Conservation (phyloP, 495 filamentous ascomycete species). For the Parachaetomium inaequale region DNA sequence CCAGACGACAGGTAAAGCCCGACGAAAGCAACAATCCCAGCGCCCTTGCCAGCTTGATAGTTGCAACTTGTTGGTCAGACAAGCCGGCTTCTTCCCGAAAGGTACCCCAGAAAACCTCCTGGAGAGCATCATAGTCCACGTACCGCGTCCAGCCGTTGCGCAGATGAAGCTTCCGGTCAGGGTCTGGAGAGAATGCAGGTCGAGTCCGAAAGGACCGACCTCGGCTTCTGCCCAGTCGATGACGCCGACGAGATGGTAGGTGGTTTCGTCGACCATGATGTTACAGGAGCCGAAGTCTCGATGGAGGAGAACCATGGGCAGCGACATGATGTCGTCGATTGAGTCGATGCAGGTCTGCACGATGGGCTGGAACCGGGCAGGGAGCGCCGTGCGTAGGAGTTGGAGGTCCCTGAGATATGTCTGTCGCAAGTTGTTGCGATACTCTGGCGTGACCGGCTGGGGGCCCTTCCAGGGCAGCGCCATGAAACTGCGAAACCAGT, state of each 20-base stretch:
- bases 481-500: no score
- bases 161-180: slow-evolving; percentile 38
- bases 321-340: slow-evolving; percentile 33
- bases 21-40: slow-evolving; percentile 35
- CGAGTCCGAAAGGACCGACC: slow-evolving; percentile 39
- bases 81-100: slow-evolving; percentile 34
- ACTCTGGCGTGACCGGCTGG: neutral
- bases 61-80: slow-evolving; percentile 26
- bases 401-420: slow-evolving; percentile 32
- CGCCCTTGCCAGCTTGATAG: slow-evolving; percentile 39
- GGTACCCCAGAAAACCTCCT: slow-evolving; percentile 38
- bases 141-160: slow-evolving; percentile 38
- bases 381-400: slow-evolving; percentile 32
- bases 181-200: slow-evolving; percentile 38
- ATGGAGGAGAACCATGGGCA: slow-evolving; percentile 44
- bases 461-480: neutral
- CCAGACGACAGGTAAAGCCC: slow-evolving; percentile 43
- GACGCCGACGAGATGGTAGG: slow-evolving; percentile 40
- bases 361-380: slow-evolving; percentile 36
- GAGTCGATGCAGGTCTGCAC: slow-evolving; percentile 33
- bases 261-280: slow-evolving; percentile 37
- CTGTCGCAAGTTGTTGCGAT: slow-evolving; percentile 2
- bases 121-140: slow-evolving; percentile 34
- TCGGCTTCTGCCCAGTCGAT: slow-evolving; percentile 44
- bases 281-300: slow-evolving; percentile 38